Evolutionary conservation across 768 basidiomycete species (phyloP), one percentile per base, ranked within the genome.

Genomic region (Terana coerulea): DNA sequence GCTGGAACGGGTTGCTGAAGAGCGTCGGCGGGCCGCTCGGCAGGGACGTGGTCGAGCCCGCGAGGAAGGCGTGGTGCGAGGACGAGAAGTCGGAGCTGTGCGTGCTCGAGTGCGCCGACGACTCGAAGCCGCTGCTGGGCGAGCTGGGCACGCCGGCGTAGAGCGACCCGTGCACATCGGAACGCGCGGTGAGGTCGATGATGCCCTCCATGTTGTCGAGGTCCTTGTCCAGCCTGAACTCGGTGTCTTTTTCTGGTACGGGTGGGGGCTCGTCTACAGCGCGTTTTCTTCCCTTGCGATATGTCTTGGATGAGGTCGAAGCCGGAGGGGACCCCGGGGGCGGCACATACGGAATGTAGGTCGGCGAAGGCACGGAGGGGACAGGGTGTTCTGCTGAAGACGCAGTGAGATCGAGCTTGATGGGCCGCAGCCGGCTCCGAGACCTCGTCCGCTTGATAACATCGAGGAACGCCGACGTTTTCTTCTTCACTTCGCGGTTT

Each of bases 161-260:
- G 60, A 52, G 53, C 61, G 61, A 22, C 6, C 30, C 43, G 56
- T 58, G 51, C 33, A 46, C 47, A 24, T 44, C 50, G 25, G 8
- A 56, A 19, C 60, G 42, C 14, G 53, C 47, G 15, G 61, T 68
- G 0, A 71, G 67, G 65, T 92, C 75, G 55, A 95, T 71, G 61
- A 97, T 92, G 5, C 87, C 94, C 33, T 88, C 85, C 79, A 97
- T 92, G 45, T 79, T 69, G 9, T 85, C 78, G 37, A 91, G 64
- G 63, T 92, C 79, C 17, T 79, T 80, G 64, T 90, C 86, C 36
- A 88, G 76, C 21, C 66, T 69, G 52, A 80, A 73, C 30, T 72
- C 68, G 12, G 64, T 66, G 30, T 63, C 64, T 19, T 65, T 60
- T 36, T 71, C 66, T 0, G 69, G 65, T 25, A 65, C 58, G 47